phyloP scores from a whole-genome alignment of 1,139 yeast genomes.

The Blastobotrys raffinosifermentans region DNA sequence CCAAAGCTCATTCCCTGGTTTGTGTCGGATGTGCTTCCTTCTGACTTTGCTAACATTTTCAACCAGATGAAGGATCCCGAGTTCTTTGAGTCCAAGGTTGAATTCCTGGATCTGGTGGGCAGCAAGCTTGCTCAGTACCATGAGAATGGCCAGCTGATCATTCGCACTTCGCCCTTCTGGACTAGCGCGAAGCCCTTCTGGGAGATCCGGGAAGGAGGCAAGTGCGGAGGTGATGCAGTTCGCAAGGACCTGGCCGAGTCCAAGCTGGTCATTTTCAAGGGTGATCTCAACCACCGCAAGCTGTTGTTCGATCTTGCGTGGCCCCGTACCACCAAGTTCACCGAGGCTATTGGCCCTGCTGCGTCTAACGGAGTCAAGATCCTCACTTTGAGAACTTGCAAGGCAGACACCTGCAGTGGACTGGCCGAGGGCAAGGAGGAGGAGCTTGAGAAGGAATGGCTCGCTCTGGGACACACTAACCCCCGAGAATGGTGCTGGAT shows the following conservation, averaged over 20 bases:
- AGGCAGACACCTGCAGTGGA: slow-evolving; percentile 95
- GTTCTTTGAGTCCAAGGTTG: slow-evolving; percentile 47
- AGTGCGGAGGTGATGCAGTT: slow-evolving; percentile 53
- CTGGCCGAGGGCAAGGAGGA: slow-evolving; percentile 65
- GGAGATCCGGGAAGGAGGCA: slow-evolving; percentile 52
- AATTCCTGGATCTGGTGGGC: slow-evolving; percentile 43
- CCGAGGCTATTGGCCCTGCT: slow-evolving; percentile 61
- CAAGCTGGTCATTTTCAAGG: slow-evolving; percentile 76
- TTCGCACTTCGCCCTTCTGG: slow-evolving; percentile 78
- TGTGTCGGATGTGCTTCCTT: slow-evolving; percentile 90
- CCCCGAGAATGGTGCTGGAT: slow-evolving; percentile 80
- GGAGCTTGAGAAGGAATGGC: slow-evolving; percentile 55
- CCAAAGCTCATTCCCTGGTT: slow-evolving; percentile 94
- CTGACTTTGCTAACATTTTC: slow-evolving; percentile 62
- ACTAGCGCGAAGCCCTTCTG: slow-evolving; percentile 67
- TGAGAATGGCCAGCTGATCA: slow-evolving; percentile 43
- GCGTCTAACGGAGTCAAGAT: slow-evolving; percentile 54
- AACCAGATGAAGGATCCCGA: slow-evolving; percentile 48
- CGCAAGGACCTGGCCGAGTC: slow-evolving; percentile 51
- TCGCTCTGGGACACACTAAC: slow-evolving; percentile 45
- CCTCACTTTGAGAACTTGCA: slow-evolving; percentile 81
- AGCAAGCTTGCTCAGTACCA: slow-evolving; percentile 46
- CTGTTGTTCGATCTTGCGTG: slow-evolving; percentile 85
- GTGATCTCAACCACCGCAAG: slow-evolving; percentile 93
- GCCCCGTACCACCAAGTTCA: slow-evolving; percentile 76